These are phyloP conservation scores for Linanthus parryae DNA, from an alignment of 148 eudicot species.

Conservation along the genomic window DNA sequence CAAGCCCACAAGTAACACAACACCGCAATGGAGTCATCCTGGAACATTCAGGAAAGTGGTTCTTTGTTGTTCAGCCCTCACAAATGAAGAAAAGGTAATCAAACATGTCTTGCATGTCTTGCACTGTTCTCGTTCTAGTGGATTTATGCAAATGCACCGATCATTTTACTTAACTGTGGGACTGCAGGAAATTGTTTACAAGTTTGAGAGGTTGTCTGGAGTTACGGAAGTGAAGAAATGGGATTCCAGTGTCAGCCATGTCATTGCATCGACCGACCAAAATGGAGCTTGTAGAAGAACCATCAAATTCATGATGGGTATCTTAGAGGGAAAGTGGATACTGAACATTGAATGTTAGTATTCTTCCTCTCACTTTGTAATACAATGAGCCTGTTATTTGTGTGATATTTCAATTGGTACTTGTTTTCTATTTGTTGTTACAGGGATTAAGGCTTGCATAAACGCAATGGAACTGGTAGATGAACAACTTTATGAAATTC, in stretches of 20 bases:
- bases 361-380: neutral
- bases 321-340: conserved; percentile 94
- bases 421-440: conserved; percentile 14
- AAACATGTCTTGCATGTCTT: conserved; percentile 1
- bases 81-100: conserved; percentile 59
- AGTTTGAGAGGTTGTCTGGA: conserved; percentile 62
- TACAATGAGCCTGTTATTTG: too few species aligned
- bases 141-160: neutral
- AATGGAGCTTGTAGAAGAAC: conserved; percentile 88
- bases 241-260: conserved; percentile 75
- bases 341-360: conserved; percentile 59
- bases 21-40: conserved; percentile 32
- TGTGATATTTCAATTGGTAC: too few species aligned
- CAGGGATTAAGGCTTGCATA: conserved; percentile 87
- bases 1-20: conserved; percentile 14
- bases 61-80: conserved; percentile 86
- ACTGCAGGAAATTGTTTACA: conserved; percentile 62
- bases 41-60: conserved; percentile 43
- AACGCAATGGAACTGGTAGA: conserved; percentile 50
- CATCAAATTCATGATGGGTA: conserved; percentile 85
- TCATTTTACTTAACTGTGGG: conserved; percentile 4
- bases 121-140: neutral
- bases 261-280: conserved; percentile 71
- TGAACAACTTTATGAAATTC: conserved; percentile 68
- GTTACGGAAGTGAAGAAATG: conserved; percentile 43